Evolutionary conservation across 1,284 basidiomycete species (phyloP), one percentile per base, ranked within the genome.

Genomic region (Ustilago tritici): DNA sequence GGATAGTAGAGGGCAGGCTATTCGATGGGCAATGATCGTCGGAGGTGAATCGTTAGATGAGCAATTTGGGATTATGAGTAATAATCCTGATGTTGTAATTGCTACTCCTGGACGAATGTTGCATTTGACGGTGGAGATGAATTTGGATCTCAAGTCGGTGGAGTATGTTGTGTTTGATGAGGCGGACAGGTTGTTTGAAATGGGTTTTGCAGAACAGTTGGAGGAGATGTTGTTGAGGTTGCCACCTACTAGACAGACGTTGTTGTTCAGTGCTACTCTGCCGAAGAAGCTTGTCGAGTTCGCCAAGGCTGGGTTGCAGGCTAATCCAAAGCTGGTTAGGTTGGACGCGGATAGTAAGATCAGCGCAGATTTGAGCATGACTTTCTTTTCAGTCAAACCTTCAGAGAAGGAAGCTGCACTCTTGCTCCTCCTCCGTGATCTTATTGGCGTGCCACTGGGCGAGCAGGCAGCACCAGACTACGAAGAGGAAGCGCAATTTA

Each of bases 81-180:
- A 89, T 84, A 97, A 95, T 83, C 97, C 97, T 0, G 97, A 86
- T 50, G 81, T 86, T 50, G 79, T 86, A 50, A 84, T 86, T 47
- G 97, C 96, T 23, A 99, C 97, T 4, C 97, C 97, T 15, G 97
- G 97, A 78, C 95, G 97, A 82, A 89, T 99, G 57, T 91, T 99
- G 19, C 97, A 99, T 88, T 89, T 99, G 34, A 90, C 93, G 53
- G 93, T 99, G 58, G 97, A 99, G 87, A 99, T 98, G 96, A 94
- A 94, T 78, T 88, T 98, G 56, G 95, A 98, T 84, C 88, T 99
- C 40, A 92, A 92, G 56, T 92, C 93, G 0, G 89, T 96, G 3
- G 91, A 96, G 86, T 95, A 95, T 76, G 91, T 96, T 65, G 93
- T 99, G 19, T 99, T 99, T 82, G 97, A 99, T 85, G 97, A 99